phyloP scores from a whole-genome alignment of 2,329 filamentous ascomycete genomes.

The Chalaropsis thielavioides region DNA sequence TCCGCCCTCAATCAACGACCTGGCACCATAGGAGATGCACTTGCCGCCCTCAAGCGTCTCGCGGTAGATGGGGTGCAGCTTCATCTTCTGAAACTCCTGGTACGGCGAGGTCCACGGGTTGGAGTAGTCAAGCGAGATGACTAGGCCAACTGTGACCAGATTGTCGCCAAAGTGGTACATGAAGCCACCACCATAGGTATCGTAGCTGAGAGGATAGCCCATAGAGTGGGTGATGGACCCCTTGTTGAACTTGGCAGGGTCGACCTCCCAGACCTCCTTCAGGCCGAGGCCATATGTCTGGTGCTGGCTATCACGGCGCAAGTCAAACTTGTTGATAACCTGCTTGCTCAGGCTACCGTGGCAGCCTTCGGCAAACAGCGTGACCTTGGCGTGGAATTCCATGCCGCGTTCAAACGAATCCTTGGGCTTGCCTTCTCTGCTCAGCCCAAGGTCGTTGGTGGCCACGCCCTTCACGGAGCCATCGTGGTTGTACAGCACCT shows the following conservation, averaged over 20 bases:
- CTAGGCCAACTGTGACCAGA: constrained; percentile 78
- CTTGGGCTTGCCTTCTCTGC: constrained; percentile 68
- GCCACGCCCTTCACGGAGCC: constrained; percentile 87
- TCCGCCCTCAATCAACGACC: constrained; percentile 83
- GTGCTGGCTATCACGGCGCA: constrained; percentile 74
- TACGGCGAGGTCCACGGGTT: constrained; percentile 97
- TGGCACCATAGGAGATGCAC: constrained; percentile 90
- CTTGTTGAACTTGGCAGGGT: constrained; percentile 79
- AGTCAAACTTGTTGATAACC: constrained; percentile 83
- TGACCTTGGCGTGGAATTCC: constrained; percentile 91
- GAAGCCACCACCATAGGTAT: constrained; percentile 95
- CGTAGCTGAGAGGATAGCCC: constrained; percentile 75
- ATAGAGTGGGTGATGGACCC: constrained; percentile 79
- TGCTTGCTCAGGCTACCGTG: constrained; percentile 93
- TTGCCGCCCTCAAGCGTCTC: constrained; percentile 85
- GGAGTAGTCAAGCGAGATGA: constrained; percentile 85
- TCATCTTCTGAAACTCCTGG: constrained; percentile 94
- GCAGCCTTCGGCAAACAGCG: constrained; percentile 85
- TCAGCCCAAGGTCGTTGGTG: constrained; percentile 85
- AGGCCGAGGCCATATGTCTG: constrained; percentile 92
- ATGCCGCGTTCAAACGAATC: constrained; percentile 89
- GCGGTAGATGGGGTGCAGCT: constrained; percentile 86
- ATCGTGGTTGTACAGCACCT: constrained; percentile 74
- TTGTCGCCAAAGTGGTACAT: constrained; percentile 99
- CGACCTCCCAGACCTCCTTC: constrained; percentile 95